Conservation (phyloP, 257 asterid species). For the Salvia hispanica region DNA sequence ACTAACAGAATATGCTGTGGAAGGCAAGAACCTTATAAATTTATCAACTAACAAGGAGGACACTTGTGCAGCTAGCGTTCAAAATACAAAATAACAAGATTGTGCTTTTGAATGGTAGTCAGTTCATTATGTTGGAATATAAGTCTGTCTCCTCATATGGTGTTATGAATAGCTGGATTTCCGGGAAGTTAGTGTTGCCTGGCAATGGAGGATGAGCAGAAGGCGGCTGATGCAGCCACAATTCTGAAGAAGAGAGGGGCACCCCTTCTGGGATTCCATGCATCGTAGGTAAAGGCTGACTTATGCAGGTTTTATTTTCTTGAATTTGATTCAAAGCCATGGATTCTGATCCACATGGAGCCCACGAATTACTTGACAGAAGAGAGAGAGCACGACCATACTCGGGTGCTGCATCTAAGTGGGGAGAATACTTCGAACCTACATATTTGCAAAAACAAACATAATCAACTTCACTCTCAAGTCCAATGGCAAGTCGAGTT, state of each 20-base stretch:
- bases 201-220: slow-evolving; percentile 29
- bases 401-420: slow-evolving; percentile 60
- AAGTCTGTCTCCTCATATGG: slow-evolving; percentile 54
- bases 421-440: slow-evolving; percentile 56
- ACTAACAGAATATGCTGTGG: neutral
- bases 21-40: too few species aligned
- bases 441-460: neutral
- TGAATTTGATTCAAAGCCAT: slow-evolving; percentile 40
- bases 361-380: slow-evolving; percentile 86
- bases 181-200: slow-evolving; percentile 45
- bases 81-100: too few species aligned
- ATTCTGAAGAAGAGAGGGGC: slow-evolving; percentile 44
- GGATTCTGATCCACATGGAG: slow-evolving; percentile 52
- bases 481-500: neutral
- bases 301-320: slow-evolving; percentile 34
- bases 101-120: slow-evolving; percentile 13
- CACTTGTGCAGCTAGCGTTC: too few species aligned
- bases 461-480: neutral
- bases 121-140: slow-evolving; percentile 45
- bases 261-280: slow-evolving; percentile 54
- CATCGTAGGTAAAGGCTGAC: slow-evolving; percentile 36
- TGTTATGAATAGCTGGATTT: slow-evolving; percentile 46
- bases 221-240: slow-evolving; percentile 49
- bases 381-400: slow-evolving; percentile 93
- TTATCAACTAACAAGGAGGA: too few species aligned